A percentile compares a stretch with the other conserved stretches of the same genome.
phyloP scores from a whole-genome alignment of 441 rosid genomes.

The Eutrema salsugineum region DNA sequence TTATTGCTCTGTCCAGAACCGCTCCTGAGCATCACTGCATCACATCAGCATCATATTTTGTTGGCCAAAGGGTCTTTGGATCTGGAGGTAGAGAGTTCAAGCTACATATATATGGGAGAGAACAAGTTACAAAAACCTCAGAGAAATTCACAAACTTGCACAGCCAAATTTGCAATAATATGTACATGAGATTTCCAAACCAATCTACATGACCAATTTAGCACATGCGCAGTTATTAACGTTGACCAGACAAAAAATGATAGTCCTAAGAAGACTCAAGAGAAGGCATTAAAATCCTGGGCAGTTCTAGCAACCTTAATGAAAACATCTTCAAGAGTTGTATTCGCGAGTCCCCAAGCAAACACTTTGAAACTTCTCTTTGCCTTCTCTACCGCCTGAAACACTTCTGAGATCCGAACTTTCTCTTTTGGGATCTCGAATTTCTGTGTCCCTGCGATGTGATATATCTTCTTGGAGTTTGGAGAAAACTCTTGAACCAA shows the following conservation, averaged over 20 bases:
- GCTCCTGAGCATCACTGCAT: too few species aligned
- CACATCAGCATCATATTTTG: too few species aligned
- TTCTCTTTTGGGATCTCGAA: slow-evolving; percentile 76
- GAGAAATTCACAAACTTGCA: not conserved
- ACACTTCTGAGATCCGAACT: slow-evolving; percentile 59
- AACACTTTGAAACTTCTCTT: slow-evolving; percentile 58
- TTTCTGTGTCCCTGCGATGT: slow-evolving; percentile 79
- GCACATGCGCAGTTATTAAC: not conserved
- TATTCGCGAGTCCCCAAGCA: slow-evolving; percentile 87
- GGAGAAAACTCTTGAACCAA: slow-evolving; percentile 52
- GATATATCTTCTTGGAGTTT: slow-evolving; percentile 62
- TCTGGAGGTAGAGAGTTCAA: too few species aligned
- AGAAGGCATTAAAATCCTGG: not conserved
- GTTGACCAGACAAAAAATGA: not conserved
- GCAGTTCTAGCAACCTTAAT: slow-evolving; percentile 5
- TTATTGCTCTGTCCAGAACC: too few species aligned
- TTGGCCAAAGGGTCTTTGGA: too few species aligned
- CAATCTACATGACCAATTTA: not conserved
- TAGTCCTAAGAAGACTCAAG: not conserved
- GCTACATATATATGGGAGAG: not conserved
- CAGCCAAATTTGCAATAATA: not conserved
- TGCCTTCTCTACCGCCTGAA: slow-evolving; percentile 67
- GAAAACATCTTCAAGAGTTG: slow-evolving; percentile 78
- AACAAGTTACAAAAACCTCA: not conserved
- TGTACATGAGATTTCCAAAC: not conserved